Base-by-base conservation (phyloP, 1,284 basidiomycete species). In the Boletellus deceptivus region DNA sequence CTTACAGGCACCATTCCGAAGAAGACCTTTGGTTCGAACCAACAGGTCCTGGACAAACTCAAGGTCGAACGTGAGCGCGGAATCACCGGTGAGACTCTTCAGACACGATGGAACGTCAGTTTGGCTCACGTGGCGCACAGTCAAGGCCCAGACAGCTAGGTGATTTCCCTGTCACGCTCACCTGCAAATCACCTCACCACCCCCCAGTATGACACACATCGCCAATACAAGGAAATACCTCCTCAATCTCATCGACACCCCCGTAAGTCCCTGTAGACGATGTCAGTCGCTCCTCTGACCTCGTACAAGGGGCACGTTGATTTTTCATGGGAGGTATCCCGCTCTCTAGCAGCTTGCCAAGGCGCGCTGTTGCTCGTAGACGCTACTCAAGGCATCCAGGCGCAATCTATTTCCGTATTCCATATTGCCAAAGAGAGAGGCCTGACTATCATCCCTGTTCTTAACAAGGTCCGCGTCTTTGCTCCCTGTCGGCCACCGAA, bases 181-280 rank as follows among this genome's bases (percentile, higher is more conserved):
- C 20, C 34, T 34, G 34, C 13, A 24, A 55, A 16, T 16, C 24
- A 6, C 7, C 47, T 57, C 31, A 60, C 37, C 31, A 25, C 56
- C 43, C 41, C 51, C 27, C 55, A 92, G 90, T 69, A 96, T 98
- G 89, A 74, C 95, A 42, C 77, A 90, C 65, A 61, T 74, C 11
- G 65, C 73, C 49, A 68, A 79, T 43, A 80, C 79, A 6, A 72
- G 76, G 34, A 73, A 73, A 18, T 87, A 90, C 63, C 77, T 99
- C 44, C 80, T 99, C 58, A 99, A 99, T 70, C 76, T 99, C 33
- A 96, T 99, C 62, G 96, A 99, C 68, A 99, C 97, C 0, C 96
- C 96, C 41, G 88, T 87, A 61, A 50, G 82, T 72, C 42, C 17
- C 8, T 16, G 11, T 39, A 53, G 39, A 39, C 9, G 13, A 3